Evolutionary conservation across 306 rosid genomes (phyloP).

Genomic region (Quercus variabilis): DNA sequence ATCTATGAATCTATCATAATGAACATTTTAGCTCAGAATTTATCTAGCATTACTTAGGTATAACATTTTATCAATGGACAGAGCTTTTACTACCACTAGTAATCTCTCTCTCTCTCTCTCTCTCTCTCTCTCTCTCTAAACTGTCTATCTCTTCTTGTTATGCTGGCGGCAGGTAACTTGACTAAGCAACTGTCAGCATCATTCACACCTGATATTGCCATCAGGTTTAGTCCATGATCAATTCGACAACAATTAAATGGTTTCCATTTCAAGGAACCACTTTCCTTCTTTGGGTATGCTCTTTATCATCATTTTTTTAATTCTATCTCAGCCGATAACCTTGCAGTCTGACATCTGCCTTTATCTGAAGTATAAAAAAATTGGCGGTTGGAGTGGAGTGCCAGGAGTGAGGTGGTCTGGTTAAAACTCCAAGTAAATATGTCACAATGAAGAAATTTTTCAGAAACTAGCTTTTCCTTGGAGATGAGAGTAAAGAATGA

Average conservation of each 20-base stretch:
- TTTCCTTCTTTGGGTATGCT: slow-evolving; percentile 53
- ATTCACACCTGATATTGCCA: slow-evolving; percentile 78
- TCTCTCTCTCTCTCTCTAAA: slow-evolving; percentile 12
- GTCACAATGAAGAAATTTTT: not conserved
- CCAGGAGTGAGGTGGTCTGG: not conserved
- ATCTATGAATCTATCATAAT: slow-evolving; percentile 46
- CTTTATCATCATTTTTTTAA: not conserved
- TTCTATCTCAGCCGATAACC: not conserved
- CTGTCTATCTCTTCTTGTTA: slow-evolving; percentile 35
- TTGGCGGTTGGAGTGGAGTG: not conserved
- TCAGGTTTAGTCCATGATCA: slow-evolving; percentile 75
- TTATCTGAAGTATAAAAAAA: not conserved
- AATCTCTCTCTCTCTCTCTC: not conserved
- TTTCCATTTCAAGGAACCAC: slow-evolving; percentile 42
- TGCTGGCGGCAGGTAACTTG: slow-evolving; percentile 62
- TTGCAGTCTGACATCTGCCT: not conserved
- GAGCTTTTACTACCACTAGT: not conserved
- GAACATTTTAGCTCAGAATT: slow-evolving; percentile 53
- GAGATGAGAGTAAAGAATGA: not conserved
- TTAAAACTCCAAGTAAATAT: not conserved
- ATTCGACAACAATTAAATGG: slow-evolving; percentile 38
- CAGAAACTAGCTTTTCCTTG: not conserved
- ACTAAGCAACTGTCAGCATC: slow-evolving; percentile 55
- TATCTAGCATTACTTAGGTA: slow-evolving; percentile 66
- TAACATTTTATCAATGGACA: slow-evolving; percentile 5